Evolutionary conservation across 441 rosid genomes (phyloP).

Genomic region (Macaranga tanarius): DNA sequence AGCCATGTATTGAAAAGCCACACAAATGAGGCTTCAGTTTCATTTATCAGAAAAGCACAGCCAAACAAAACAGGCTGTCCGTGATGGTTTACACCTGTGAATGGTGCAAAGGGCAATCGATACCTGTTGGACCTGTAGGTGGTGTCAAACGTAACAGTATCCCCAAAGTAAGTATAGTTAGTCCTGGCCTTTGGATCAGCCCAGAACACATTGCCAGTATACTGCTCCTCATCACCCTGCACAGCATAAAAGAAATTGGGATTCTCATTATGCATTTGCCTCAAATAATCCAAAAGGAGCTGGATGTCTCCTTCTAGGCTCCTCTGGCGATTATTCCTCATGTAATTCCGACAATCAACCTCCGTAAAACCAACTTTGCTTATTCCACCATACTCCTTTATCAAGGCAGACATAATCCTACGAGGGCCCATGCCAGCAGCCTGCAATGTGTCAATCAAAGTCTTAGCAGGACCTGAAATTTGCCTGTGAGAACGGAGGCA

Average conservation of each 20-base stretch:
- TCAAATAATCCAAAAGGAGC: constrained; percentile 79
- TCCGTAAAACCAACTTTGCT: constrained; percentile 94
- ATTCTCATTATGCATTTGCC: constrained; percentile 71
- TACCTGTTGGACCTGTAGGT: constrained; percentile 80
- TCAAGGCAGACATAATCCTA: constrained; percentile 79
- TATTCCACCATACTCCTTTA: constrained; percentile 92
- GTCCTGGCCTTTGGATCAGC: constrained; percentile 77
- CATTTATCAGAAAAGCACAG: constrained; percentile 83
- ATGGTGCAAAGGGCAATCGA: constrained; percentile 85
- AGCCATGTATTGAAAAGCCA: constrained; percentile 95
- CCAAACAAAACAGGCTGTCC: constrained; percentile 90
- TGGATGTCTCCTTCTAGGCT: constrained; percentile 84
- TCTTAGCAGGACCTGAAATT: constrained; percentile 82
- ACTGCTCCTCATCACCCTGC: constrained; percentile 75
- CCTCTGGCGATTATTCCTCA: constrained; percentile 82
- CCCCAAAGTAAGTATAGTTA: constrained; percentile 75
- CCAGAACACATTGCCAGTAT: constrained; percentile 76
- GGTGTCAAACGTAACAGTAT: constrained; percentile 83
- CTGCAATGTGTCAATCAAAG: constrained; percentile 71
- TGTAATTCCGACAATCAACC: constrained; percentile 89
- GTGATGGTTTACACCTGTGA: constrained; percentile 94
- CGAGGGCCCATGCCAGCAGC: constrained; percentile 90
- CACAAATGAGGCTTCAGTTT: constrained; percentile 75
- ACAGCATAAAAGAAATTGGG: constrained; percentile 75
- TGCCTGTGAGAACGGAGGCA: constrained; percentile 87